Base-by-base conservation (phyloP, 2,329 filamentous ascomycete species). In the Alternaria sp. region DNA sequence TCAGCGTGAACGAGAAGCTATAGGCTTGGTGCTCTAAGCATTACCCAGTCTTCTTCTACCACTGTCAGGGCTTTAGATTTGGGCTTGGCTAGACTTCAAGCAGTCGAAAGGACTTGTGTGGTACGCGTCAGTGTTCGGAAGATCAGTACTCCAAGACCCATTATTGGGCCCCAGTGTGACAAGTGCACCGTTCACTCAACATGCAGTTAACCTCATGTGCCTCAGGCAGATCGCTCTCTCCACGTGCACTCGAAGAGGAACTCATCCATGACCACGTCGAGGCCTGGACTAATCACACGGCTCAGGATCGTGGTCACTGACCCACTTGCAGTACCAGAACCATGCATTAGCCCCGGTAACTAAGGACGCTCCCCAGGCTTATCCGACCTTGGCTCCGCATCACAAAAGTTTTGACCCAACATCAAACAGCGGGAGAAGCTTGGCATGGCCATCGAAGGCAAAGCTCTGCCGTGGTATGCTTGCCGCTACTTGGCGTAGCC, bases 381-480 rank as follows among this genome's bases (percentile, higher is more conserved):
- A 60, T 63, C 47, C 45, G 26, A 53, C 45, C 75, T 77, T 77
- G 75, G 73, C 75, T 66, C 67, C 68, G 72, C 75, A 64, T 76
- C 75, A 78, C 61, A 68, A 64, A 75, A 76, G 75, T 78, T 77
- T 77, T 70, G 71, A 69, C 62, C 72, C 65, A 55, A 70, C 71
- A 71, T 77, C 73, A 77, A 73, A 77, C 71, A 58, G 70, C 68
- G 64, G 65, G 57, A 71, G 46, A 46, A 53, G 55, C 74, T 78
- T 78, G 74, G 75, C 75, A 67, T 49, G 18, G 20, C 44, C 53
- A 60, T 45, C 43, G 54, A 58, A 55, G 56, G 60, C 60, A 62
- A 55, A 51, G 60, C 59, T 65, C 58, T 73, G 67, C 74, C 67
- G 71, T 71, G 69, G 67, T 71, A 64, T 68, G 66, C 69, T 71